These are phyloP conservation scores for Metarhizium anisopliae DNA, from an alignment of 2,329 filamentous ascomycete genomes.

Conservation along the genomic window DNA sequence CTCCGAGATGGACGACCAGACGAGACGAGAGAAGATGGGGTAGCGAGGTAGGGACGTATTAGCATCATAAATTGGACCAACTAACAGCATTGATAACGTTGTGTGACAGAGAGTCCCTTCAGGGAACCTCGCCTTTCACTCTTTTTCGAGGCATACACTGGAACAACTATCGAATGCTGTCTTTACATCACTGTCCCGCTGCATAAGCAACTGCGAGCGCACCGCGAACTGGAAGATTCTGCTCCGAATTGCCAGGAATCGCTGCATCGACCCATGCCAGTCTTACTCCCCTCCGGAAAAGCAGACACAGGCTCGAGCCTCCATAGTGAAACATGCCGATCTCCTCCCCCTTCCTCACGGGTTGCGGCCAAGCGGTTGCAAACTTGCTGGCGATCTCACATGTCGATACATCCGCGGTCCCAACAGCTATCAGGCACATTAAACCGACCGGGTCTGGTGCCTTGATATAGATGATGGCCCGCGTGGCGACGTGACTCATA, in stretches of 20 bases:
- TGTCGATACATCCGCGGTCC: slow-evolving; percentile 63
- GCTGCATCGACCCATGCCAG: not conserved
- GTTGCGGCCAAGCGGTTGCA: not conserved
- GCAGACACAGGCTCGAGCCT: not conserved
- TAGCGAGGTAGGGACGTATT: too few relatives aligned
- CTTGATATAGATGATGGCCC: slow-evolving; percentile 58
- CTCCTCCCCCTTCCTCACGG: not conserved
- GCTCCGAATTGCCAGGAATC: not conserved
- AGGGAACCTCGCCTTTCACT: too few relatives aligned
- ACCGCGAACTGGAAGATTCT: slow-evolving; percentile 1
- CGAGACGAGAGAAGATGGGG: too few relatives aligned
- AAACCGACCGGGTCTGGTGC: slow-evolving; percentile 57
- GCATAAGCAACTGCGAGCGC: slow-evolving; percentile 1
- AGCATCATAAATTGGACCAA: too few relatives aligned
- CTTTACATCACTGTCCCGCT: not conserved
- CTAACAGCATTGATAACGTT: too few relatives aligned
- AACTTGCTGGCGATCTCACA: slow-evolving; percentile 38
- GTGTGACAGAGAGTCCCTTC: too few relatives aligned
- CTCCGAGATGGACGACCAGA: too few relatives aligned
- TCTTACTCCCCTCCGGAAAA: not conserved
- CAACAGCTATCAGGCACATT: slow-evolving; percentile 58
- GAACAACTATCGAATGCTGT: not conserved
- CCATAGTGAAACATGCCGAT: slow-evolving; percentile 1
- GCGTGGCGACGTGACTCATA: slow-evolving; percentile 51
- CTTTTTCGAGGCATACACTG: too few relatives aligned